Conservation (phyloP, 164 flowering plant species). For the Macadamia integrifolia region DNA sequence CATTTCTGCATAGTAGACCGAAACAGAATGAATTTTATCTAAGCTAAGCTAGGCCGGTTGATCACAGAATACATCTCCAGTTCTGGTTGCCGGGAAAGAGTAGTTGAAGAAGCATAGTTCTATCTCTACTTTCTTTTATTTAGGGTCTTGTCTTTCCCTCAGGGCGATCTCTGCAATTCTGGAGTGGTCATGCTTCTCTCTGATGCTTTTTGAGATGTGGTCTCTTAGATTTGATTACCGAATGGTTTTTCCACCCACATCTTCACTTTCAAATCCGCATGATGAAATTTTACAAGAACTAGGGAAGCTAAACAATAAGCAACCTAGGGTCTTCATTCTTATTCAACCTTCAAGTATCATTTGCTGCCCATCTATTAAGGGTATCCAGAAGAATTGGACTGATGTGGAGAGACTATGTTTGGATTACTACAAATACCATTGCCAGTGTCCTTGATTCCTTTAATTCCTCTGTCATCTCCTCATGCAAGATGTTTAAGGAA, state of each 20-base stretch:
- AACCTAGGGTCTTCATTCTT: constrained; percentile 23
- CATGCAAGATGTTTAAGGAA: constrained; percentile 23
- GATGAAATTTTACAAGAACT: constrained; percentile 8
- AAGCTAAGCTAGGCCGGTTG: no score
- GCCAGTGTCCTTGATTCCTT: constrained; percentile 19
- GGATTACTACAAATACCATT: constrained; percentile 32
- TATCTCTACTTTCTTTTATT: no score
- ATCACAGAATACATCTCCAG: no score
- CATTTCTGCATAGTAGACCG: no score
- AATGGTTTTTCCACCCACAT: constrained; percentile 12
- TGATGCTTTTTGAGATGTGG: constrained; percentile 15
- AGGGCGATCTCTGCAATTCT: not conserved
- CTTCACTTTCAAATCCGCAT: constrained; percentile 18
- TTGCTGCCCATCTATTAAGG: constrained; percentile 13
- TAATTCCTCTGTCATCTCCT: constrained; percentile 7
- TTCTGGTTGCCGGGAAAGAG: no score
- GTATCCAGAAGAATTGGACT: constrained; percentile 29
- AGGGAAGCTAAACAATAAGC: constrained; percentile 6
- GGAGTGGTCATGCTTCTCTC: constrained; percentile 15
- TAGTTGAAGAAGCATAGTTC: no score
- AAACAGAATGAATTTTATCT: no score
- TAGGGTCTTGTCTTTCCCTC: no score
- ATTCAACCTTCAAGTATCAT: constrained; percentile 9
- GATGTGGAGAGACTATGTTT: constrained; percentile 28
- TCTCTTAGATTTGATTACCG: constrained; percentile 19